These are phyloP conservation scores for Cyphellophora attinorum DNA, from an alignment of 2,329 filamentous ascomycete genomes.

Conservation along the genomic window DNA sequence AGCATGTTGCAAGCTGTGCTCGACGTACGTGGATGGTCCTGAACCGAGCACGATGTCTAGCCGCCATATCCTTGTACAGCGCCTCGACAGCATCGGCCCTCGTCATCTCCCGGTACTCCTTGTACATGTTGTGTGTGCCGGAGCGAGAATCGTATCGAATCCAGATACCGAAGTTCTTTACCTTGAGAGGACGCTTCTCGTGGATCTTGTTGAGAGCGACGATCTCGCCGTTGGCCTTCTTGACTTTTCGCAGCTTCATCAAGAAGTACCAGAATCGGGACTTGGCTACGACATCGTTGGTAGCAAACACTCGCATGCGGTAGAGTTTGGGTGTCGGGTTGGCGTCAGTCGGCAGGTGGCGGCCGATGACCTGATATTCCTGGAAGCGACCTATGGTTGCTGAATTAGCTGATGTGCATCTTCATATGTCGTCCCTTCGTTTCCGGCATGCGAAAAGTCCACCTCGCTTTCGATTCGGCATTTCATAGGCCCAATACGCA, in stretches of 20 bases:
- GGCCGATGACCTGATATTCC: conserved; percentile 99
- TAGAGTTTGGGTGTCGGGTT: conserved; percentile 98
- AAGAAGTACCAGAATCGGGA: conserved; percentile 99
- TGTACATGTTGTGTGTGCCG: conserved; percentile 99
- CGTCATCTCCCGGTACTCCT: conserved; percentile 99
- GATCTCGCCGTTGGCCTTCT: conserved; percentile 99
- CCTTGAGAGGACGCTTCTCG: conserved; percentile 98
- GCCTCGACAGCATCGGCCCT: conserved; percentile 90
- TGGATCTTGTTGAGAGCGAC: conserved; percentile 92
- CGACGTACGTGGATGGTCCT: conserved; percentile 90
- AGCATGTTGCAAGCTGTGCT: conserved; percentile 1
- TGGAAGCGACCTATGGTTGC: conserved; percentile 94
- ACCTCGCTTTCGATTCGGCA: too few relatives aligned
- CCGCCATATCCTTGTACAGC: conserved; percentile 99
- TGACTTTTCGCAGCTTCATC: conserved; percentile 98
- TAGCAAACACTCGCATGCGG: conserved; percentile 99
- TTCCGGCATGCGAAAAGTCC: too few relatives aligned
- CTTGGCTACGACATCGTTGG: conserved; percentile 97
- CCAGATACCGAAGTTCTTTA: conserved; percentile 99
- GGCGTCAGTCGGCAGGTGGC: conserved; percentile 94
- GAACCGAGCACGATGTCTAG: conserved; percentile 96
- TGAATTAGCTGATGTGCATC: too few relatives aligned
- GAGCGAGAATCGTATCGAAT: conserved; percentile 99
- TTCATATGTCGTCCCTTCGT: too few relatives aligned
- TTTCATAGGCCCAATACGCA: too few relatives aligned